A percentile compares a stretch with the other conserved stretches of the same genome.
Conservation (phyloP, 116 monocot genomes). For the Thalassia testudinum region DNA sequence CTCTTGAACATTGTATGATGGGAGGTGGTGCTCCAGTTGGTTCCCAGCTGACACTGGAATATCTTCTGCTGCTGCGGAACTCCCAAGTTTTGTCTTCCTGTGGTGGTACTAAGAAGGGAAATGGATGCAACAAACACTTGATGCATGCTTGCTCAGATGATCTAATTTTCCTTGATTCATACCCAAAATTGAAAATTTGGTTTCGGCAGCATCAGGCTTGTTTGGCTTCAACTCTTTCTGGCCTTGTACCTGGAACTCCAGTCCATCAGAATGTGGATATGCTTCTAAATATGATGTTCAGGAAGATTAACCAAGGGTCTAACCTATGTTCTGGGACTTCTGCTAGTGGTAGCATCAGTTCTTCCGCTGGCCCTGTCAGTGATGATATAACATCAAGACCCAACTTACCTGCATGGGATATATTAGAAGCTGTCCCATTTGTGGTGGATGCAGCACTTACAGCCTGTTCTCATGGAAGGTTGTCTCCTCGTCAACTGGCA, state of each 20-base stretch:
- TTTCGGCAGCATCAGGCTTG: slow-evolving; percentile 95
- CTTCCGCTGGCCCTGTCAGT: slow-evolving; percentile 48
- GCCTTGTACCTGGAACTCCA: slow-evolving; percentile 63
- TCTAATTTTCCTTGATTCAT: slow-evolving; percentile 78
- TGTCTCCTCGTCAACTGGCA: slow-evolving; percentile 87
- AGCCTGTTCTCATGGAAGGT: slow-evolving; percentile 81
- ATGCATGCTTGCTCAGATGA: slow-evolving; percentile 12
- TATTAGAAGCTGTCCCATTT: slow-evolving; percentile 94
- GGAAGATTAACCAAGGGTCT: slow-evolving; percentile 54
- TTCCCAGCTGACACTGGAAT: slow-evolving; percentile 83
- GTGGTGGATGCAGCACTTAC: slow-evolving; percentile 93
- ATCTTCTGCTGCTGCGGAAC: slow-evolving; percentile 74
- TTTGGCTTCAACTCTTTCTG: slow-evolving; percentile 92
- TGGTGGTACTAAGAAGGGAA: slow-evolving; percentile 11
- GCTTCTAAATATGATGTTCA: slow-evolving; percentile 90
- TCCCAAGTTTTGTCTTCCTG: slow-evolving; percentile 23
- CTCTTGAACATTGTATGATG: slow-evolving; percentile 80
- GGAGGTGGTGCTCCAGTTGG: slow-evolving; percentile 91
- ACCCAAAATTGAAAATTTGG: slow-evolving; percentile 90
- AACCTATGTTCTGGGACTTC: slow-evolving; percentile 34
- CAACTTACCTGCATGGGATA: slow-evolving; percentile 89
- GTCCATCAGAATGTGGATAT: slow-evolving; percentile 83
- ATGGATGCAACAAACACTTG: slow-evolving; percentile 1
- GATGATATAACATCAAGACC: slow-evolving; percentile 55
- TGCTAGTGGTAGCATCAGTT: slow-evolving; percentile 53